Percentiles rank a stretch among this genome's conserved stretches.
These are phyloP conservation scores for Colletotrichum plurivorum DNA, from an alignment of 2,329 filamentous ascomycete genomes.

Conservation along the genomic window DNA sequence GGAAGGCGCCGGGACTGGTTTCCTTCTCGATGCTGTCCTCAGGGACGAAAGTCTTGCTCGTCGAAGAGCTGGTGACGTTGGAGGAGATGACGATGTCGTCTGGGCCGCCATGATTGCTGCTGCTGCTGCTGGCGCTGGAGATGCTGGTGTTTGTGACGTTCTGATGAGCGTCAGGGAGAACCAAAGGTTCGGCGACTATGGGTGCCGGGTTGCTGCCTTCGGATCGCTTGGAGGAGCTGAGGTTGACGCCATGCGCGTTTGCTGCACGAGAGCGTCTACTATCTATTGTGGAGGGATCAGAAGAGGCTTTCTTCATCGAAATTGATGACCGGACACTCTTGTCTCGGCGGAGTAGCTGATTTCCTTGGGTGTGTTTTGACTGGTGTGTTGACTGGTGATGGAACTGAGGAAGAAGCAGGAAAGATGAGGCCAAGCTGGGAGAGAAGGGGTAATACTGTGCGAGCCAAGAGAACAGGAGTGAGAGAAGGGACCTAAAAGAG, in stretches of 20 bases:
- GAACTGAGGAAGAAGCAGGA: neutral
- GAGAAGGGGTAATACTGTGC: slow-evolving; percentile 21
- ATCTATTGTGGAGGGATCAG: slow-evolving; percentile 68
- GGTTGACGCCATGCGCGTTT: slow-evolving; percentile 67
- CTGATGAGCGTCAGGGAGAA: slow-evolving; percentile 39
- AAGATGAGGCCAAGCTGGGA: slow-evolving; percentile 29
- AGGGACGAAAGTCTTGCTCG: slow-evolving; percentile 44
- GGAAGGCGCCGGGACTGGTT: slow-evolving; percentile 15
- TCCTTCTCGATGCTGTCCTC: slow-evolving; percentile 17
- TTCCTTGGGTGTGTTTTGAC: neutral
- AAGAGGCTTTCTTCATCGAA: slow-evolving; percentile 75
- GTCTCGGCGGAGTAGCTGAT: slow-evolving; percentile 30
- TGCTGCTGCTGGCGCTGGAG: slow-evolving; percentile 27
- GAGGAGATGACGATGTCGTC: slow-evolving; percentile 40
- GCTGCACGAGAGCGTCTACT: slow-evolving; percentile 69
- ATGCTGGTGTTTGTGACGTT: slow-evolving; percentile 29
- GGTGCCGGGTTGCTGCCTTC: slow-evolving; percentile 51
- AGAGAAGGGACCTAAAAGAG: neutral
- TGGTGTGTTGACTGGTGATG: neutral
- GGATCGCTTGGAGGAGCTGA: slow-evolving; percentile 54
- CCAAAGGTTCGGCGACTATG: slow-evolving; percentile 41
- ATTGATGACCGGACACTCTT: slow-evolving; percentile 48
- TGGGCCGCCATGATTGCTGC: slow-evolving; percentile 31
- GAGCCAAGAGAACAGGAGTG: slow-evolving; percentile 22
- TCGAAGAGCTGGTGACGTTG: slow-evolving; percentile 43